Conservation (phyloP, 495 filamentous ascomycete genomes). For the Aspergillus hancockii region DNA sequence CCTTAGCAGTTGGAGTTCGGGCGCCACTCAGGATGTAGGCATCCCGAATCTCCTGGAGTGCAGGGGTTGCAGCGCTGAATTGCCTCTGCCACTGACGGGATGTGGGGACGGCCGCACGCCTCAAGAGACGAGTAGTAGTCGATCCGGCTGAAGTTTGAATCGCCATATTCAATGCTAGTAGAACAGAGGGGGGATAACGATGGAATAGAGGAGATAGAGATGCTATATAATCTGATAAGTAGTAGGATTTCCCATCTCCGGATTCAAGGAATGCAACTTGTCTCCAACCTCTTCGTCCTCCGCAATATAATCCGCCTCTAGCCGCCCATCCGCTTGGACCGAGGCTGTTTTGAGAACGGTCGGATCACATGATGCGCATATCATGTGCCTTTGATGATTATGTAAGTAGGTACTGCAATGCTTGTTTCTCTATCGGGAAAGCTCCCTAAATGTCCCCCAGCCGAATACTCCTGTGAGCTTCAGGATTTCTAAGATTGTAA, state of each 20-base stretch:
- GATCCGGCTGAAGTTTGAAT: background rate
- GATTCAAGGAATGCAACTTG: background rate
- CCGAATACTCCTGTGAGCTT: too few species aligned
- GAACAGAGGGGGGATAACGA: background rate
- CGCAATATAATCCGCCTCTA: slow-evolving; percentile 8
- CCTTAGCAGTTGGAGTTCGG: slow-evolving; percentile 86
- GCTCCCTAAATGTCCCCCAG: slow-evolving; percentile 22
- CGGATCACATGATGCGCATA: background rate
- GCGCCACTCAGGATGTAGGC: slow-evolving; percentile 89
- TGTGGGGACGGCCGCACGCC: slow-evolving; percentile 26
- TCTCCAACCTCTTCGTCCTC: background rate
- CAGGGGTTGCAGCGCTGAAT: slow-evolving; percentile 63
- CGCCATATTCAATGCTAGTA: background rate
- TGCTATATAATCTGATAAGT: background rate
- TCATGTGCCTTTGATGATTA: background rate
- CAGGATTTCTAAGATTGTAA: too few species aligned
- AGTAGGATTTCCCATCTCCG: background rate
- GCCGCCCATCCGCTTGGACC: slow-evolving; percentile 6
- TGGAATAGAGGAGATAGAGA: background rate
- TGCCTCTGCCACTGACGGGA: slow-evolving; percentile 57
- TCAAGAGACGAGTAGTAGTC: background rate
- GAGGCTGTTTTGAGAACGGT: slow-evolving; percentile 8
- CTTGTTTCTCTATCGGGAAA: slow-evolving; percentile 25
- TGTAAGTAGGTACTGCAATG: background rate
- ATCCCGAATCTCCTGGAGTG: slow-evolving; percentile 73